A percentile compares a stretch with the other conserved stretches of the same genome.
These are phyloP conservation scores for Lippia alba DNA, from an alignment of 305 asterid species.

Conservation along the genomic window DNA sequence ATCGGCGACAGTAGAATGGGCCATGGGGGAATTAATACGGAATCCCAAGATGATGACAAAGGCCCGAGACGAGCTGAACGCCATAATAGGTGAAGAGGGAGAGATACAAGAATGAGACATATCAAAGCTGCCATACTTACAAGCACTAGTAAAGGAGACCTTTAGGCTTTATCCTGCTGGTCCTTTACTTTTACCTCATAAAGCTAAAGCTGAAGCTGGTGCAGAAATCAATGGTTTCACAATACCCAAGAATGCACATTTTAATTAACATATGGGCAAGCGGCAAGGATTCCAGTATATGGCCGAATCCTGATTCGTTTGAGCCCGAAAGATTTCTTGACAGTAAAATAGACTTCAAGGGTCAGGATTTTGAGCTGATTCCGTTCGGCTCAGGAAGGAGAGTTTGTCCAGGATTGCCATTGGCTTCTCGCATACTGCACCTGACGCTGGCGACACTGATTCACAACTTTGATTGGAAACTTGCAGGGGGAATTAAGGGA, in stretches of 20 bases:
- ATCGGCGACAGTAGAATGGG: constrained; percentile 17
- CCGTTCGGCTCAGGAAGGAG: too few species aligned
- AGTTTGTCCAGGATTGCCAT: too few species aligned
- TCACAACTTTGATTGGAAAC: constrained; percentile 19
- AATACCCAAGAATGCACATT: constrained; percentile 25
- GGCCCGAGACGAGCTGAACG: constrained; percentile 18
- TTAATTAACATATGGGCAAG: constrained; percentile 22
- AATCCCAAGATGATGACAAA: constrained; percentile 26
- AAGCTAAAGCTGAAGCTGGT: constrained; percentile 17
- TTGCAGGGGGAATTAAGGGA: background rate
- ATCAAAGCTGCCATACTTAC: constrained; percentile 22
- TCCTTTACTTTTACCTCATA: constrained; percentile 23
- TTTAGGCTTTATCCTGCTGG: constrained; percentile 19
- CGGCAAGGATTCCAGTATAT: constrained; percentile 17
- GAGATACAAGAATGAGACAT: constrained; percentile 26
- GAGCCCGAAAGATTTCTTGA: too few species aligned
- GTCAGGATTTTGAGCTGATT: too few species aligned
- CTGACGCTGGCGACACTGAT: constrained; percentile 13
- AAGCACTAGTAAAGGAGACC: constrained; percentile 25
- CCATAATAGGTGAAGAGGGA: background rate
- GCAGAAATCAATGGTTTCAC: constrained; percentile 6
- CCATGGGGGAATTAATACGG: constrained; percentile 27
- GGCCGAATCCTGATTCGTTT: too few species aligned
- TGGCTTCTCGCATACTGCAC: constrained; percentile 24
- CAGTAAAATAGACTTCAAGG: too few species aligned